Evolutionary conservation across 108 stramenopile species (phyloP).

Genomic region (Chaetoceros muelleri): DNA sequence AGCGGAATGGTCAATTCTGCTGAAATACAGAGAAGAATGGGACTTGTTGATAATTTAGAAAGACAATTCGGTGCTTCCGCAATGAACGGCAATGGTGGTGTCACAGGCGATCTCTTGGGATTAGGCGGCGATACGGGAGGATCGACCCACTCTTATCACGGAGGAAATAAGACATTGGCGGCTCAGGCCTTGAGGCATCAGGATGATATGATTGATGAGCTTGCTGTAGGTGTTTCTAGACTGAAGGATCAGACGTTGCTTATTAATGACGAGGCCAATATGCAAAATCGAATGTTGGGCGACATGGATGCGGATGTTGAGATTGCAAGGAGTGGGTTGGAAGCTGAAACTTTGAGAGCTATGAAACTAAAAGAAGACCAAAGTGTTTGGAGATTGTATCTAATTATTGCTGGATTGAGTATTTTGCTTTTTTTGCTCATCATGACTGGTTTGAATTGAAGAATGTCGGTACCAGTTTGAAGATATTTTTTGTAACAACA

Average conservation of each 20-base stretch:
- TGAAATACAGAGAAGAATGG: slow-evolving; percentile 18
- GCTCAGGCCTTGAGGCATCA: slow-evolving; percentile 62
- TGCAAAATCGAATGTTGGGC: slow-evolving; percentile 76
- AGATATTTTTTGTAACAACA: too few relatives aligned
- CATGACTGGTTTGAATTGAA: slow-evolving; percentile 47
- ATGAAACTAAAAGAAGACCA: slow-evolving; percentile 63
- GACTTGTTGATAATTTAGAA: slow-evolving; percentile 22
- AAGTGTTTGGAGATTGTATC: slow-evolving; percentile 73
- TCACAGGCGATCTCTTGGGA: neutral
- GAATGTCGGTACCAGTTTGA: slow-evolving; percentile 3
- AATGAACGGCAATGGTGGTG: neutral
- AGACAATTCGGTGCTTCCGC: slow-evolving; percentile 11
- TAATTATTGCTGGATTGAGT: slow-evolving; percentile 64
- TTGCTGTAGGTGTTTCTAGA: slow-evolving; percentile 75
- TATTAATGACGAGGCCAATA: slow-evolving; percentile 76
- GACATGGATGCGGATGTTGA: slow-evolving; percentile 87
- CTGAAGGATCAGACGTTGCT: slow-evolving; percentile 70
- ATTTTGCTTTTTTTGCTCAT: slow-evolving; percentile 70
- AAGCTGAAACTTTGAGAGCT: slow-evolving; percentile 71
- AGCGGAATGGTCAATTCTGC: slow-evolving; percentile 16
- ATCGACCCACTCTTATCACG: neutral
- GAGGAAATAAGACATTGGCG: slow-evolving; percentile 9
- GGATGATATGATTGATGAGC: slow-evolving; percentile 87
- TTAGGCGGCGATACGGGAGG: slow-evolving; percentile 6
- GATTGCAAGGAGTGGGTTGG: slow-evolving; percentile 64